Base-by-base conservation (phyloP, 257 asterid genomes). In the Solanum rostratum region DNA sequence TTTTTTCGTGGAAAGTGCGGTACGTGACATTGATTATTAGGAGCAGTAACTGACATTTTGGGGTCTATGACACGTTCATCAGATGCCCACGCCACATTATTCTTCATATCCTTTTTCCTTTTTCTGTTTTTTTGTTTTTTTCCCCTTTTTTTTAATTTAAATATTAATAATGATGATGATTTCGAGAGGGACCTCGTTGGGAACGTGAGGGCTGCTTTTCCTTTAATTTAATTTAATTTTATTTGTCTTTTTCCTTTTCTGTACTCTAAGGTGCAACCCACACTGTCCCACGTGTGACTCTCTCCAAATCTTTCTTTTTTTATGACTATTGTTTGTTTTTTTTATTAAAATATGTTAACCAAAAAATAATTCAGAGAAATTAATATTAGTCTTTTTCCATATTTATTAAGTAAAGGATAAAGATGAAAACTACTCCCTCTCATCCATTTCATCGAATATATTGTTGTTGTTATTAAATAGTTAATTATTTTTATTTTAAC, bases 271-370 rank as follows among this genome's bases (percentile, higher is more conserved):
- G 82, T 14, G 85, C 91, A 91, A 24, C 84, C 92, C 90, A 19
- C 33, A 7, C 60, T 57, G 79, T 52, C 88, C 89, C 97, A 91
- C 92, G 93, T 91, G 97, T 80, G 87, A 81, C 85, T 86, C 50
- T 86, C 85, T 79, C 86, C 83, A 43, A 81, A 68, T 53, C 87
- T 45, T 55, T 7, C 3, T 18, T 20, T n/a, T 37, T 52, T n/a
- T n/a, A n/a, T n/a, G n/a, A 33, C 2, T 33, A 2, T 33, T 30
- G 3, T 30, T 30, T 30, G 33, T 30, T 30, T 30, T n/a, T n/a
- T n/a, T n/a, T n/a, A n/a, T n/a, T 2, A 30, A 30, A 30, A 30
- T 30, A 33, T 33, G 0, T 33, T 33, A 2, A 3, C 5, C 4
- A 33, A 33, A 33, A 33, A 33, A 33, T 33, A 3, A 33, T 33